Evolutionary conservation across 495 filamentous ascomycete species (phyloP).

Genomic region (Aspergillus haitiensis): DNA sequence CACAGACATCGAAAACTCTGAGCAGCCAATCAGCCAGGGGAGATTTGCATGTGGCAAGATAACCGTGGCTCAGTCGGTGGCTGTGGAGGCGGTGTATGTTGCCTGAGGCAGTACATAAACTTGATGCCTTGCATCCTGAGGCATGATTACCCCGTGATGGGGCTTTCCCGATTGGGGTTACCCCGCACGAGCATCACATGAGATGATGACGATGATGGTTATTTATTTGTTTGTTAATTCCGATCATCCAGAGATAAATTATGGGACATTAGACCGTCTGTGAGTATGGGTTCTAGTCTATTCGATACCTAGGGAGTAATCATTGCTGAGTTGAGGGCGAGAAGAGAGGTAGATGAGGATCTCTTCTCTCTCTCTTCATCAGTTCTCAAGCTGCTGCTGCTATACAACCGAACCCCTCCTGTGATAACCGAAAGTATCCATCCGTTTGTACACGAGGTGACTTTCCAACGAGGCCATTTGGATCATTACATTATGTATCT

Average conservation of each 20-base stretch:
- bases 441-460: too few species aligned
- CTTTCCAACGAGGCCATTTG: too few species aligned
- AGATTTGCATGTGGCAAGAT: background rate
- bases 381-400: background rate
- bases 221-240: too few species aligned
- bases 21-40: conserved; percentile 4
- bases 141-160: conserved; percentile 9
- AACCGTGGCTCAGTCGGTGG: background rate
- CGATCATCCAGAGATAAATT: too few species aligned
- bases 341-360: too few species aligned
- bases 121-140: background rate
- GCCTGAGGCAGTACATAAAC: background rate
- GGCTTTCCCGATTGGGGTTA: conserved; percentile 20
- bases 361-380: too few species aligned
- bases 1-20: conserved; percentile 14
- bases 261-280: too few species aligned
- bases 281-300: too few species aligned
- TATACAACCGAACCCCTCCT: conserved; percentile 18
- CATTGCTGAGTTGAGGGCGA: too few species aligned
- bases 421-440: conserved; percentile 16
- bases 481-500: too few species aligned
- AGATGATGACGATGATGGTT: too few species aligned
- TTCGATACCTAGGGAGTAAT: too few species aligned
- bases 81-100: background rate
- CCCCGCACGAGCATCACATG: conserved; percentile 24